Conservation (phyloP, 495 filamentous ascomycete genomes). For the Talaromyces adpressus region DNA sequence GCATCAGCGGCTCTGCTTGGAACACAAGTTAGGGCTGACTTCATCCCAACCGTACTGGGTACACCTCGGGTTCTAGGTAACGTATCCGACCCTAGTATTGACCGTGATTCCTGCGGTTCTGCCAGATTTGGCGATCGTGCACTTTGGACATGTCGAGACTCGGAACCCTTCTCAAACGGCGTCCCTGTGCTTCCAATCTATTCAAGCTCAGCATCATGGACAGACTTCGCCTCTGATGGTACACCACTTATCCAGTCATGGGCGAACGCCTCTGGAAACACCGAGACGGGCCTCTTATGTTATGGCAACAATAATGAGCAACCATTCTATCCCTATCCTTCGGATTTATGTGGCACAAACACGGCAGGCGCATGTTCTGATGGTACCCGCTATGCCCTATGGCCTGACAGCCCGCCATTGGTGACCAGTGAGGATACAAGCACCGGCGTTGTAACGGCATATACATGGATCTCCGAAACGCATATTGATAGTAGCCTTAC, state of each 20-base stretch:
- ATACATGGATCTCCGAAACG: constrained; percentile 22
- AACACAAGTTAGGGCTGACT: not conserved
- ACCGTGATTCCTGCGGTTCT: constrained; percentile 25
- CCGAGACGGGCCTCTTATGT: constrained; percentile 11
- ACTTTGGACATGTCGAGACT: constrained; percentile 24
- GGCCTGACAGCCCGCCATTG: constrained; percentile 24
- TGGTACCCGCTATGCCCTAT: constrained; percentile 17
- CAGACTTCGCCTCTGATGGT: constrained; percentile 14
- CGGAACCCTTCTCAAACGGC: constrained; percentile 14
- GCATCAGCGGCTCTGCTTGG: not conserved
- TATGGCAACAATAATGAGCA: constrained; percentile 16
- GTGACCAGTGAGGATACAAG: constrained; percentile 12
- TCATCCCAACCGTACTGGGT: constrained; percentile 6
- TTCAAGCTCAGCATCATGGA: constrained; percentile 22
- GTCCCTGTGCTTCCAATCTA: constrained; percentile 13
- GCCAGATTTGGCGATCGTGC: constrained; percentile 16
- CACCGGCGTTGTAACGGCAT: constrained; percentile 14
- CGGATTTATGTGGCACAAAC: constrained; percentile 14
- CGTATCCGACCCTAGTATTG: constrained; percentile 20
- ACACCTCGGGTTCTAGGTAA: constrained; percentile 18
- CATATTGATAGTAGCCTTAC: constrained; percentile 17
- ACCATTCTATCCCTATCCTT: constrained; percentile 19
- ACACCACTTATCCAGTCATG: constrained; percentile 6
- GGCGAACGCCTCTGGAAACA: not conserved
- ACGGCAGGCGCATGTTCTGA: constrained; percentile 18